Evolutionary conservation across 176 grass and related monocot species (phyloP).

Genomic region (Aegilops speltoides): DNA sequence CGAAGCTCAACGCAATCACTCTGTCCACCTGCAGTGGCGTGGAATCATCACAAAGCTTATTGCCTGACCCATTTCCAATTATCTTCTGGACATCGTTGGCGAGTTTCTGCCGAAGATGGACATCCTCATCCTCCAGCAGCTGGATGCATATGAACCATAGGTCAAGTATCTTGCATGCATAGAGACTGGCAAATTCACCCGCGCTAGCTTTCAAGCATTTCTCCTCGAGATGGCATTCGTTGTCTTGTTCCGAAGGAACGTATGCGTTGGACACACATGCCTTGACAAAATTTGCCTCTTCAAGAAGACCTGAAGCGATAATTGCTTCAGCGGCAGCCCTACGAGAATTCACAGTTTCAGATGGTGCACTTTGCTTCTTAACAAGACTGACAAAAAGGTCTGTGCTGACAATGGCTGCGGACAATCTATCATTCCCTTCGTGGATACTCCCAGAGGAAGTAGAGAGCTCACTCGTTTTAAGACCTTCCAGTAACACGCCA

Average conservation of each 20-base stretch:
- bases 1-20: conserved; percentile 84
- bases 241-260: conserved; percentile 37
- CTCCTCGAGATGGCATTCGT: conserved; percentile 37
- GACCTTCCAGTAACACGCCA: conserved; percentile 29
- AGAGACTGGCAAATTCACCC: conserved; percentile 54
- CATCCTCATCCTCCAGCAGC: conserved; percentile 95
- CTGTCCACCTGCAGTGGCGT: conserved; percentile 82
- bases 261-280: conserved; percentile 48
- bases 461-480: conserved; percentile 27
- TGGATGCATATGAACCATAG: conserved; percentile 87
- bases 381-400: conserved; percentile 69
- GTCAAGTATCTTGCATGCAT: conserved; percentile 74
- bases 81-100: conserved; percentile 77
- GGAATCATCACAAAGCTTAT: conserved; percentile 54
- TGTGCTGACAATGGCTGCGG: conserved; percentile 42
- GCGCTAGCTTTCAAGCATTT: conserved; percentile 35
- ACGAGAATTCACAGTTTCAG: conserved; percentile 75
- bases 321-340: conserved; percentile 75
- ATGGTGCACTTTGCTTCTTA: conserved; percentile 66
- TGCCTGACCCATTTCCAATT: conserved; percentile 48
- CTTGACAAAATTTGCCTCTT: conserved; percentile 49
- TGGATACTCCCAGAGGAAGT: conserved; percentile 29
- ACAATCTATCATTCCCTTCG: conserved; percentile 37
- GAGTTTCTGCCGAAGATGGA: conserved; percentile 66
- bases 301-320: conserved; percentile 75